Evolutionary conservation across 176 grass and related monocot species (phyloP).

Genomic region (Hyparrhenia diplandra): DNA sequence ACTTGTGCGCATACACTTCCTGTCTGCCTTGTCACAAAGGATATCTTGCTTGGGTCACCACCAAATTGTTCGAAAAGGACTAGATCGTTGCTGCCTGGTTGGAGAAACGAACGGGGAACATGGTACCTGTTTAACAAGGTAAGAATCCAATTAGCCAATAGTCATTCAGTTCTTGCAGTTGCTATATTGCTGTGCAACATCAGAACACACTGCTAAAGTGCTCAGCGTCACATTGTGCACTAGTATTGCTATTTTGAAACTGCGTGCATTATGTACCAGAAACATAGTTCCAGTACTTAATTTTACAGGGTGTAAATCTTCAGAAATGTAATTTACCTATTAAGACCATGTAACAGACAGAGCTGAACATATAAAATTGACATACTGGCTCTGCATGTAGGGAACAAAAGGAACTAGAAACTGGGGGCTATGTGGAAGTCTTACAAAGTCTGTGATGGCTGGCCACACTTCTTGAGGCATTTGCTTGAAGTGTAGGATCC

Average conservation of each 20-base stretch:
- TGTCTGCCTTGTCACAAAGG: slow-evolving; percentile 60
- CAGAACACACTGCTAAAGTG: neutral
- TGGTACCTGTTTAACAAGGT: slow-evolving; percentile 77
- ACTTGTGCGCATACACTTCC: slow-evolving; percentile 65
- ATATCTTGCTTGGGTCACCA: slow-evolving; percentile 78
- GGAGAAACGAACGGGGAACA: slow-evolving; percentile 67
- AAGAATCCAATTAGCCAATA: neutral
- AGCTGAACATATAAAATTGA: neutral
- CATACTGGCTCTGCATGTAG: neutral
- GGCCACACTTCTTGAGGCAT: slow-evolving; percentile 91
- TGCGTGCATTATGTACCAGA: neutral
- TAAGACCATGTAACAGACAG: neutral
- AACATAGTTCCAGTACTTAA: neutral
- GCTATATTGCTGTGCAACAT: neutral
- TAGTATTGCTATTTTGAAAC: slow-evolving; percentile 7
- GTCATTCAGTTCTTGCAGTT: neutral
- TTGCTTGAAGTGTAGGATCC: slow-evolving; percentile 60
- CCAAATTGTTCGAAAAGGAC: slow-evolving; percentile 90
- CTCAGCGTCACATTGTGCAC: neutral
- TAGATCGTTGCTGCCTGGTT: slow-evolving; percentile 74
- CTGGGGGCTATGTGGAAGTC: slow-evolving; percentile 14
- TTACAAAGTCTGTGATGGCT: slow-evolving; percentile 87
- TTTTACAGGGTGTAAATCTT: neutral
- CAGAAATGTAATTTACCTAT: neutral
- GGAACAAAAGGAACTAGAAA: neutral